A percentile compares a stretch with the other conserved stretches of the same genome.
These are phyloP conservation scores for Colletotrichum coccodes DNA, from an alignment of 2,329 filamentous ascomycete species.

Conservation along the genomic window DNA sequence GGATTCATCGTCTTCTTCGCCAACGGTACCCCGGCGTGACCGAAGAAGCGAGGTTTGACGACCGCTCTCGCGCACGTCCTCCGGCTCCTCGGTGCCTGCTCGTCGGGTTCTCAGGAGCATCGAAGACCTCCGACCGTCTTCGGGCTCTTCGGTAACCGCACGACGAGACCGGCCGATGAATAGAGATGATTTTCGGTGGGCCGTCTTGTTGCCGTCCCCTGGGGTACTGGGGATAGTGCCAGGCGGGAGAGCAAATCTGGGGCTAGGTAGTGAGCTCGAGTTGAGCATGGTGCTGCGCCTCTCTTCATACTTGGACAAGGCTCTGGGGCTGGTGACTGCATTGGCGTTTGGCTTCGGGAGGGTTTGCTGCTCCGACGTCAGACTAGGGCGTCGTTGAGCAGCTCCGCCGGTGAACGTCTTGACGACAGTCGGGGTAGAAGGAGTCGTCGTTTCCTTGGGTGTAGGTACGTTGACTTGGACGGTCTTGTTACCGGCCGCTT, in stretches of 20 bases:
- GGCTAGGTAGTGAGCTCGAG: constrained; percentile 55
- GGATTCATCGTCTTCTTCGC: constrained; percentile 58
- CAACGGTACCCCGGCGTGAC: constrained; percentile 56
- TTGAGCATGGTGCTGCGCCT: constrained; percentile 59
- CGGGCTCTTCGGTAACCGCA: constrained; percentile 60
- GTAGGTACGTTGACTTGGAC: constrained; percentile 34
- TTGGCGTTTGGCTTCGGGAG: constrained; percentile 34
- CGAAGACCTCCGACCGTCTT: constrained; percentile 60
- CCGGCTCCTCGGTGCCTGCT: constrained; percentile 58
- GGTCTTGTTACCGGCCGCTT: constrained; percentile 50
- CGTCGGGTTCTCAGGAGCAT: constrained; percentile 57
- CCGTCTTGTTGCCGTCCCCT: constrained; percentile 44
- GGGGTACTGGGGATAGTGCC: constrained; percentile 49
- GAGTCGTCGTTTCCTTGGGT: constrained; percentile 38
- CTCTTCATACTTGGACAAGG: constrained; percentile 64
- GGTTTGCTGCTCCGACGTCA: constrained; percentile 49
- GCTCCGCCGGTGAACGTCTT: constrained; percentile 49
- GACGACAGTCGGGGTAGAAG: constrained; percentile 57
- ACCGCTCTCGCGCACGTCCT: constrained; percentile 56
- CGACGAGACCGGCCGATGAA: constrained; percentile 57
- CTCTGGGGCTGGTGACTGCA: constrained; percentile 55
- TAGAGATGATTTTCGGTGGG: constrained; percentile 65
- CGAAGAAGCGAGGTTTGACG: constrained; percentile 57
- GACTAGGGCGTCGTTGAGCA: constrained; percentile 53
- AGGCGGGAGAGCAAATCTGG: constrained; percentile 49